Base-by-base conservation (phyloP, 805 yeast genomes). In the Pichia gijzeniarum region DNA sequence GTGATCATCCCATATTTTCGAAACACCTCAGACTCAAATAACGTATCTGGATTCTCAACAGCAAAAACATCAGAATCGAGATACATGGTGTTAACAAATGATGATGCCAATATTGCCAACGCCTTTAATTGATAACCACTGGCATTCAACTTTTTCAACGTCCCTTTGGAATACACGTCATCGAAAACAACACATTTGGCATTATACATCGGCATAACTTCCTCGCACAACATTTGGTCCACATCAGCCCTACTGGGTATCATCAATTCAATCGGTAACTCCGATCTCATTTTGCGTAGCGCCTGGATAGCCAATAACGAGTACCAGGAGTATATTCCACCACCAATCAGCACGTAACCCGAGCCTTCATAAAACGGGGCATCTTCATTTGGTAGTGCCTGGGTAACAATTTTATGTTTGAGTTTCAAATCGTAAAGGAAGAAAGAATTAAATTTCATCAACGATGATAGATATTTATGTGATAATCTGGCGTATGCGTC, bases 1-100 rank as follows among this genome's bases (percentile, higher is more conserved):
- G 80, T 69, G 28, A 82, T 71, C 60, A 82, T 61, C 3, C 85
- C 84, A 33, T 65, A 61, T 13, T 64, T 58, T 25, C 53, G 48
- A 58, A 70, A 81, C 3, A 83, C 73, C 19, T 71, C 70, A 1
- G 65, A 56, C 1, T 49, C 45, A 22, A 67, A 61, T 7, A 67
- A 45, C 6, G 34, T 22, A 43, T 69, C 73, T 4, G 75, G 75
- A 49, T 70, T 67, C 35, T 59, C 56, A 27, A 72, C 67, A 2
- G 75, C 68, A 38, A 72, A 60, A 44, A 70, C 69, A 53, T 74
- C 80, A 9, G 77, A 69, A 53, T 74, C 80, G 34, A 74, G 53
- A 35, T 71, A 60, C 12, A 74, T 56, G 22, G 65, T 67, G 40
- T 72, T 68, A 48, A 72, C 72, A 52, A 74, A 74, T 2, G 71